Percentiles rank a stretch among this genome's conserved stretches.
Conservation (phyloP, 345 rosid genomes). For the Kandelia obovata region DNA sequence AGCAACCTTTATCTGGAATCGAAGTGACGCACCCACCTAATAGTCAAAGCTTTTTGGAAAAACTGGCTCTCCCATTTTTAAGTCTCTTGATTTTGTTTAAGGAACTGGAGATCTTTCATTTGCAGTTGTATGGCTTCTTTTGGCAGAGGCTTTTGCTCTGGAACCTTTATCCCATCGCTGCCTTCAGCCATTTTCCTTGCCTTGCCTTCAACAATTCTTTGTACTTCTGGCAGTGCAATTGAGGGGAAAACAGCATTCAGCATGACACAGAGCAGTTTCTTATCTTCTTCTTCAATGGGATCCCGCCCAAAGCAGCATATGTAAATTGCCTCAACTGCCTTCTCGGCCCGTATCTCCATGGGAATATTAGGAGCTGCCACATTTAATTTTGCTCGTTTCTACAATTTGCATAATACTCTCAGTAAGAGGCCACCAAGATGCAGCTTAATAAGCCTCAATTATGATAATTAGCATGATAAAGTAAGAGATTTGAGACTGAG, state of each 20-base stretch:
- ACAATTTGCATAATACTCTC: slow-evolving; percentile 21
- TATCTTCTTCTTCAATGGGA: slow-evolving; percentile 69
- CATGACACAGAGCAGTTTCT: slow-evolving; percentile 55
- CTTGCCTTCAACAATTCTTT: slow-evolving; percentile 58
- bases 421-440: background rate
- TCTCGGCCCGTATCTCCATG: slow-evolving; percentile 70
- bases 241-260: slow-evolving; percentile 68
- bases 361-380: slow-evolving; percentile 56
- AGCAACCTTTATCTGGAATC: background rate
- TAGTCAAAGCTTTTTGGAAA: background rate
- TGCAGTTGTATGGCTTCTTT: slow-evolving; percentile 77
- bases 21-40: background rate
- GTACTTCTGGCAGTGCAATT: slow-evolving; percentile 45
- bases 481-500: background rate
- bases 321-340: slow-evolving; percentile 84
- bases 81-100: slow-evolving; percentile 58
- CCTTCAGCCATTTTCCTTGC: slow-evolving; percentile 63
- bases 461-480: background rate
- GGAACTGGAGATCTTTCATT: slow-evolving; percentile 93
- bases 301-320: slow-evolving; percentile 76
- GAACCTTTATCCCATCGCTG: slow-evolving; percentile 35
- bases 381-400: slow-evolving; percentile 76
- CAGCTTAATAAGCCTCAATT: background rate
- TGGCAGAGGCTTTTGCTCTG: slow-evolving; percentile 52
- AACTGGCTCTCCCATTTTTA: slow-evolving; percentile 15